A percentile compares a stretch with the other conserved stretches of the same genome.
phyloP scores from a whole-genome alignment of 352 stramenopile genomes.

The Globisporangium uncinulatum region DNA sequence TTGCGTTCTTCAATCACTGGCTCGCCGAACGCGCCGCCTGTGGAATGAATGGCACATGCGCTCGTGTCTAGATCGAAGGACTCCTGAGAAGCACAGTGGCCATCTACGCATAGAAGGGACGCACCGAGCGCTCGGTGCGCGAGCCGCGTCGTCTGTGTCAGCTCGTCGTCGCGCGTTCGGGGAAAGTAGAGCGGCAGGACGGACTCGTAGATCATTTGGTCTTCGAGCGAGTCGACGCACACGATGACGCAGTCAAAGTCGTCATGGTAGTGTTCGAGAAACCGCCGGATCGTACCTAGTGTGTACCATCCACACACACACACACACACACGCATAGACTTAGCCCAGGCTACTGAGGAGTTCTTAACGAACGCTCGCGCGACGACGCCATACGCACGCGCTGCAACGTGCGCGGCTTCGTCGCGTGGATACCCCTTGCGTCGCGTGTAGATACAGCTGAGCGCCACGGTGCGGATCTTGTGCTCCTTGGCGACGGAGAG shows the following conservation, averaged over 20 bases:
- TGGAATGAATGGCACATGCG: background rate
- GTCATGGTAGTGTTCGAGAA: constrained; percentile 64
- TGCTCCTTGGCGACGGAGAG: constrained; percentile 67
- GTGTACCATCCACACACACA: background rate
- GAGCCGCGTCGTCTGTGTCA: constrained; percentile 15
- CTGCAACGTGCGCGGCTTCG: constrained; percentile 69
- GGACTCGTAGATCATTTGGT: constrained; percentile 55
- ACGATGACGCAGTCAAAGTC: constrained; percentile 64
- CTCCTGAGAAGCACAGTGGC: background rate
- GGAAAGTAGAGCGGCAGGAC: constrained; percentile 77
- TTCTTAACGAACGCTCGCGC: background rate
- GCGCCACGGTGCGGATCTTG: constrained; percentile 47
- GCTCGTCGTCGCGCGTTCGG: constrained; percentile 30
- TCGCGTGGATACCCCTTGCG: constrained; percentile 75
- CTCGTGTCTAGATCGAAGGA: background rate
- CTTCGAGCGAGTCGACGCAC: constrained; percentile 53
- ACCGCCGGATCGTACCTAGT: constrained; percentile 54
- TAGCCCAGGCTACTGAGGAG: background rate
- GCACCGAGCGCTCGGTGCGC: constrained; percentile 33
- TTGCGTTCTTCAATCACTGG: constrained; percentile 76
- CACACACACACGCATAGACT: background rate
- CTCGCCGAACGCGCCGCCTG: constrained; percentile 67
- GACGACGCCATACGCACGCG: constrained; percentile 12
- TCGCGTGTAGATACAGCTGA: constrained; percentile 73
- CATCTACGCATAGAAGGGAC: background rate